phyloP scores from a whole-genome alignment of 257 asterid genomes.

The Ehretia macrophylla region DNA sequence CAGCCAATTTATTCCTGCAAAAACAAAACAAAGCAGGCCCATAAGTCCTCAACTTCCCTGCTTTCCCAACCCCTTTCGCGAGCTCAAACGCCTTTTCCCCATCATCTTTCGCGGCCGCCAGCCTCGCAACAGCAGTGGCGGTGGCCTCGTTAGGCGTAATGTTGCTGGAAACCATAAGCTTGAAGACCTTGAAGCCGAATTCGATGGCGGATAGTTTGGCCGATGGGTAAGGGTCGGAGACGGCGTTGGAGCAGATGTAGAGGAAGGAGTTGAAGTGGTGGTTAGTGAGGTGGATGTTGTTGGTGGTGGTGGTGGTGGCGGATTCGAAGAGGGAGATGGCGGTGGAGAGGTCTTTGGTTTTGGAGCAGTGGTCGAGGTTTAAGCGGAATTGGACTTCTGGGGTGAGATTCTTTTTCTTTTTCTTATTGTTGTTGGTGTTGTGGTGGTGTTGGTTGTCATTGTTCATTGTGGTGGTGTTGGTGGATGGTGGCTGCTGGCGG shows the following conservation, averaged over 20 bases:
- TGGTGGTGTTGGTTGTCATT: constrained; percentile 43
- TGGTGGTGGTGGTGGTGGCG: constrained; percentile 28
- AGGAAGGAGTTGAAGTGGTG: constrained; percentile 77
- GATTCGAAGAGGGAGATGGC: constrained; percentile 73
- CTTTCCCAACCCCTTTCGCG: constrained; percentile 54
- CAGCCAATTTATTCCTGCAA: constrained; percentile 54
- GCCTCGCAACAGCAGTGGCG: constrained; percentile 67
- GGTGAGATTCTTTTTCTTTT: constrained; percentile 56
- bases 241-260: constrained; percentile 68
- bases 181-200: constrained; percentile 66
- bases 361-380: constrained; percentile 60
- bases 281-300: constrained; percentile 37
- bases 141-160: constrained; percentile 79
- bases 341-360: constrained; percentile 58
- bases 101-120: constrained; percentile 77
- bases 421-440: constrained; percentile 11
- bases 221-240: constrained; percentile 31
- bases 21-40: constrained; percentile 72
- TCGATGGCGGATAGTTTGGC: constrained; percentile 51
- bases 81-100: constrained; percentile 78
- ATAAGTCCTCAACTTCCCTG: constrained; percentile 74
- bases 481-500: not conserved
- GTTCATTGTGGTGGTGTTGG: constrained; percentile 9
- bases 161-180: constrained; percentile 25
- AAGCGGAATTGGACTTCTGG: constrained; percentile 81